These are phyloP conservation scores for Microcyclosporella mali DNA, from an alignment of 2,329 filamentous ascomycete genomes.

Conservation along the genomic window DNA sequence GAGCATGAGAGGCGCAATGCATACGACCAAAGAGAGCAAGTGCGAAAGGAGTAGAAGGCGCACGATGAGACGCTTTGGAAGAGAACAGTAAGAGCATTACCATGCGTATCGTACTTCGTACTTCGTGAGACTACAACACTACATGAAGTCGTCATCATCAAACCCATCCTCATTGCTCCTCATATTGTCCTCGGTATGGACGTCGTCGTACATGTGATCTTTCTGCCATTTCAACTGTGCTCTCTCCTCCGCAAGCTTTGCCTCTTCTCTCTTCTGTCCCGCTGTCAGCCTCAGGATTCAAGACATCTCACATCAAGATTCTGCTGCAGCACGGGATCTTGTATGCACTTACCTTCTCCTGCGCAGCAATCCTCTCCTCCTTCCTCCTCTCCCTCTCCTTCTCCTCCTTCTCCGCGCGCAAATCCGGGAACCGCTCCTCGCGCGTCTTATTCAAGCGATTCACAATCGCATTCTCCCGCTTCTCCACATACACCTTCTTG, in stretches of 20 bases:
- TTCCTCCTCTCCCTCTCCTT: constrained; percentile 64
- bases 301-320: no score
- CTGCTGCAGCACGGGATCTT: no score
- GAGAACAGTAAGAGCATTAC: no score
- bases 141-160: constrained; percentile 85
- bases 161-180: constrained; percentile 81
- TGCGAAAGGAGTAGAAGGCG: no score
- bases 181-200: constrained; percentile 79
- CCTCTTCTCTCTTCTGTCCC: constrained; percentile 65
- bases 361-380: constrained; percentile 58
- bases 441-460: constrained; percentile 98
- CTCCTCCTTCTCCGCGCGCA: constrained; percentile 75
- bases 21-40: background rate
- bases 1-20: background rate
- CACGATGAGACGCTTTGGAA: no score
- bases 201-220: constrained; percentile 94
- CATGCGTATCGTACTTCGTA: no score
- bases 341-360: constrained; percentile 49
- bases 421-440: constrained; percentile 77
- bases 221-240: constrained; percentile 90
- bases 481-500: constrained; percentile 70
- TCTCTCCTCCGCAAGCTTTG: constrained; percentile 65
- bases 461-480: constrained; percentile 82
- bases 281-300: constrained; percentile 1
- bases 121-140: no score